Base-by-base conservation (phyloP, 805 yeast genomes). In the Suhomyces sp. region DNA sequence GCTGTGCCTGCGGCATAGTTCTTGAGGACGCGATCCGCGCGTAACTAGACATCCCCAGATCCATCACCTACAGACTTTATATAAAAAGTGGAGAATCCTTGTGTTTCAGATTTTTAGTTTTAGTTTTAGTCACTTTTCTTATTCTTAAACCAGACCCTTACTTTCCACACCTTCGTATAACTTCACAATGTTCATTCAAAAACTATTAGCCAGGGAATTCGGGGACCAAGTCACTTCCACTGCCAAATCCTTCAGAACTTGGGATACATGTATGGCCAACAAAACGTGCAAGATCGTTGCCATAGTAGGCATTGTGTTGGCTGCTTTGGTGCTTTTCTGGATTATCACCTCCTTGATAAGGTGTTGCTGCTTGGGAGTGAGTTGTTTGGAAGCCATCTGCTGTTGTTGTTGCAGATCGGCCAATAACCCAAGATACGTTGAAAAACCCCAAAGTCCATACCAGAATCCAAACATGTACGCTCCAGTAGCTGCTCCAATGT, bases 241-340 rank as follows among this genome's bases (percentile, higher is more conserved):
- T 4, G 70, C 69, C 12, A 78, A 80, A 12, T 51, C 83, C 5
- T 82, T 82, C 65, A 75, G 68, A 50, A 46, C 56, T 35, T 85
- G 95, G 93, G 77, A 81, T 51, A 75, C 85, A 2, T 86, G 95
- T 60, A 84, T 83, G 91, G 82, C 72, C 51, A 82, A 83, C 56
- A 79, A 63, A 28, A 68, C 79, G 30, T 86, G 95, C 59, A 86
- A 85, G 52, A 76, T 84, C 38, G 75, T 82, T 14, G 90, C 85
- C 4, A 84, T 85, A 28, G 85, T 83, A 10, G 82, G 84, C 3
- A 81, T 84, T 3, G 76, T 66, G 0, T 50, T 86, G 9, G 91
- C 80, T 0, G 66, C 54, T 0, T 46, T 85, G 2, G 39, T 83
- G 0, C 60, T 56, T 0, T 33, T 83, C 5, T 81, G 88, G 83